Conservation (phyloP, 805 yeast genomes). For the Brettanomyces naardenensis region DNA sequence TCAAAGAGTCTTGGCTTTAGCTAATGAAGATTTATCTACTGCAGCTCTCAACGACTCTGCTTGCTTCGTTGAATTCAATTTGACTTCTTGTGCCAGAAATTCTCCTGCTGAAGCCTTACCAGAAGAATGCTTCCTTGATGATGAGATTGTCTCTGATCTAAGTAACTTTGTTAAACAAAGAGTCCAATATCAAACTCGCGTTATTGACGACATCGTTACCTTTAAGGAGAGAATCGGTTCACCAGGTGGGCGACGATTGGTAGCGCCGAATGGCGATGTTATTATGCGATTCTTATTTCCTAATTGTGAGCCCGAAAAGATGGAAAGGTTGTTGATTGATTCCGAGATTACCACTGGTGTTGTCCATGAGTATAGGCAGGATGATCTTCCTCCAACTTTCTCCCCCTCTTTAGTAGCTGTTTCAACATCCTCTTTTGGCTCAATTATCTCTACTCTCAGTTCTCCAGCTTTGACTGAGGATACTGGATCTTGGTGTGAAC, state of each 20-base stretch:
- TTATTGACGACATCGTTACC: constrained; percentile 14
- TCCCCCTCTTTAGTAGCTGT: not conserved
- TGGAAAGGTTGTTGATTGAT: constrained; percentile 50
- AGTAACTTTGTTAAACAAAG: constrained; percentile 7
- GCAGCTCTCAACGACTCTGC: constrained; percentile 27
- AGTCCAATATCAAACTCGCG: constrained; percentile 12
- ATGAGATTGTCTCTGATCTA: constrained; percentile 7
- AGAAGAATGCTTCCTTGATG: constrained; percentile 21
- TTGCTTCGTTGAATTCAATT: constrained; percentile 49
- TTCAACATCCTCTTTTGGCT: not conserved
- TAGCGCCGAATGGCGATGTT: constrained; percentile 28
- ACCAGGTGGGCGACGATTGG: constrained; percentile 46
- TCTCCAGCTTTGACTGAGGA: constrained; percentile 7
- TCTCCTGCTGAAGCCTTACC: constrained; percentile 6
- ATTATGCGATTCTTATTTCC: constrained; percentile 50
- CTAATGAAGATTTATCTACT: not conserved
- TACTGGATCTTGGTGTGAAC: constrained; percentile 2
- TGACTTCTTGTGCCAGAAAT: constrained; percentile 22
- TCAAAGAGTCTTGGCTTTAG: not conserved
- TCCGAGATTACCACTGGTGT: constrained; percentile 40
- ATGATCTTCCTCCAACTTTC: not conserved
- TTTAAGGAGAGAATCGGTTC: constrained; percentile 21
- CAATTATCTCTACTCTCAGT: constrained; percentile 1
- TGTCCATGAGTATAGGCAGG: constrained; percentile 4
- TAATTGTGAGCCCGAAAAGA: constrained; percentile 51